Evolutionary conservation across 139 green algal species (phyloP), one percentile per base, ranked within the genome.

Genomic region (Edaphochlamys debaryana): DNA sequence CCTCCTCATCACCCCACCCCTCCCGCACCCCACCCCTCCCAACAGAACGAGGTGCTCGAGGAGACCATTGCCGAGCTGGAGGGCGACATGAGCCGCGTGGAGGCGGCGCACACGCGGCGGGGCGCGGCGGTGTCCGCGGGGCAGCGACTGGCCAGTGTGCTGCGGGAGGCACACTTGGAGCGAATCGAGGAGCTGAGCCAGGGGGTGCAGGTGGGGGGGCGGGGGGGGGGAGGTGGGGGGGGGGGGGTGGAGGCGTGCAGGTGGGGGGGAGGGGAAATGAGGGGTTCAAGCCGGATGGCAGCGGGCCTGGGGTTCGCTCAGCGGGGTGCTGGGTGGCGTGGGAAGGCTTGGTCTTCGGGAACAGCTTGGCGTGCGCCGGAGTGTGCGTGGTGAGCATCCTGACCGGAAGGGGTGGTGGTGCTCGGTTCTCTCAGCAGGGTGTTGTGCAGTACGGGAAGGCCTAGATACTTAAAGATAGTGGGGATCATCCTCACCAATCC

Each of bases 11-110:
- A 37, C 7, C 25, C 7, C 38, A 8, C 11, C 32, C 1, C 69
- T 30, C 8, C 29, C 30, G 5, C 27, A 27, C 42, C 23, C 7
- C 69, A 41, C 30, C 27, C 13, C 25, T 41, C 41, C 13, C 50
- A 17, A 29, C 62, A 83, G 77, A 67, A 40, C 29, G 45, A 67
- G 63, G 34, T 83, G 63, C 63, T 83, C 23, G 63, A 83, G 77
- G 77, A 74, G 34, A 75, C 77, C 7, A 25, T 83, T 19, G 34
- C 42, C 3, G 77, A 83, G 20, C 25, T 74, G 23, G 77, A 83
- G 64, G 77, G 77, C 20, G 48, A 83, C 63, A 1, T 74, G 42
- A 42, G 52, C 34, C 20, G 32, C 5, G 76, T 82, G 62, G 76
- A 82, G 60, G 62, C 34, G 22, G 76, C 63, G 6, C 62, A 73